Evolutionary conservation across 768 basidiomycete genomes (phyloP).

Genomic region (Vishniacozyma victoriae): DNA sequence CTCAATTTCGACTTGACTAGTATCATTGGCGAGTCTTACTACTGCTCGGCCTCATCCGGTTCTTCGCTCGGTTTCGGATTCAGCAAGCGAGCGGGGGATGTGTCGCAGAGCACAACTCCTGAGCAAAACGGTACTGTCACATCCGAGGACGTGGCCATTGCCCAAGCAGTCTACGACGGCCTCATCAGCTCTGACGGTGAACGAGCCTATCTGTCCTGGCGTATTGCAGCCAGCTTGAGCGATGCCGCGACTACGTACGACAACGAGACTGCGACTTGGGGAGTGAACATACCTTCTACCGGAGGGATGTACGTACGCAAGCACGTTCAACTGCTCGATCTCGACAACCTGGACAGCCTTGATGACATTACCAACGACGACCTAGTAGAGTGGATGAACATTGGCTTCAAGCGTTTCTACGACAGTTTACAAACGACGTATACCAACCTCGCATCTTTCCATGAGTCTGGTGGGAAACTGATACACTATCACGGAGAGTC

Average conservation of each 20-base stretch:
- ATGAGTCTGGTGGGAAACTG: slow-evolving; percentile 10
- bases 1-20: slow-evolving; percentile 6
- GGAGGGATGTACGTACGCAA: slow-evolving; percentile 5
- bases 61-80: slow-evolving; percentile 1
- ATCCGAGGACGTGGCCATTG: slow-evolving; percentile 36
- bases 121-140: slow-evolving; percentile 2
- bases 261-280: slow-evolving; percentile 1
- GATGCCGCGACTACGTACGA: slow-evolving; percentile 7
- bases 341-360: slow-evolving; percentile 1
- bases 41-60: slow-evolving; percentile 3
- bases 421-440: slow-evolving; percentile 5
- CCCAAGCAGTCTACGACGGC: slow-evolving; percentile 2
- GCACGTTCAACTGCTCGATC: slow-evolving; percentile 2
- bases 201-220: slow-evolving; percentile 3
- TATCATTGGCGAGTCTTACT: slow-evolving; percentile 3
- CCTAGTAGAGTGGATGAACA: slow-evolving; percentile 5
- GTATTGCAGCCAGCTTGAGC: neutral
- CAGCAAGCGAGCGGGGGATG: slow-evolving; percentile 1
- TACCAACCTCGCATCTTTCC: slow-evolving; percentile 9
- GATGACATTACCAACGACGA: slow-evolving; percentile 5
- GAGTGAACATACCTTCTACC: neutral
- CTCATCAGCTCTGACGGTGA: slow-evolving; percentile 1
- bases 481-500: slow-evolving; percentile 16
- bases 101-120: neutral
- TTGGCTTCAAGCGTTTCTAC: slow-evolving; percentile 6